Evolutionary conservation across 129 eudicot species (phyloP), one percentile per base, ranked within the genome.

Genomic region (Pittosporum tobira): DNA sequence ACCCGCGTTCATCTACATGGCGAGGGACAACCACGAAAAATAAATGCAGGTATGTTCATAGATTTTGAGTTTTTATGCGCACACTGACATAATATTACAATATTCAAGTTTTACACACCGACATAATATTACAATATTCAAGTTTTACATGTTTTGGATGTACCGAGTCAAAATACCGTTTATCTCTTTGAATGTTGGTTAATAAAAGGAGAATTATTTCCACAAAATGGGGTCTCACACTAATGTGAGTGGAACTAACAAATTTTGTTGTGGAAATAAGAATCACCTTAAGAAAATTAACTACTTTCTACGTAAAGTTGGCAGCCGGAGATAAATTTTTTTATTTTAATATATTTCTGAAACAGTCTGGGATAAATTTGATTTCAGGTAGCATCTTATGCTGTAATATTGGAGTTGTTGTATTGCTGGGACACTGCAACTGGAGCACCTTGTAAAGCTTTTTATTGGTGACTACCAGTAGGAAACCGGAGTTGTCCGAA

Each of bases 31-130:
- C 46, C 42, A 45, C 26, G 11, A 38, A 57, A 50, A 59, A 59
- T 70, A 64, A 75, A n/a, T 75, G 64, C 69, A 69, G 81, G 76
- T 75, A 18, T 45, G 37, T 21, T 25, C 49, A n/a, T 42, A 19
- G 8, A 24, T 22, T 59, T 14, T 42, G n/a, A 21, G 11, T 14
- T 45, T 6, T 8, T 25, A 9, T 1, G 13, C 13, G 30, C 2
- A 2, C 27, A 37, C 15, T 42, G 3, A 6, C 16, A 46, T 23
- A 12, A 30, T 51, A 42, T 14, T 9, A 42, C 15, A 9, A 2
- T 2, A 14, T 42, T 42, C 47, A 9, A n/a, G 15, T 42, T 42
- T 42, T 14, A 7, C 3, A 42, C 15, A 1, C 13, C 15, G 47
- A n/a, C 11, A 2, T 9, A n/a, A 2, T 14, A n/a, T 9, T 42